phyloP scores from a whole-genome alignment of 1,284 basidiomycete genomes.

The Rhodotorula sp. region DNA sequence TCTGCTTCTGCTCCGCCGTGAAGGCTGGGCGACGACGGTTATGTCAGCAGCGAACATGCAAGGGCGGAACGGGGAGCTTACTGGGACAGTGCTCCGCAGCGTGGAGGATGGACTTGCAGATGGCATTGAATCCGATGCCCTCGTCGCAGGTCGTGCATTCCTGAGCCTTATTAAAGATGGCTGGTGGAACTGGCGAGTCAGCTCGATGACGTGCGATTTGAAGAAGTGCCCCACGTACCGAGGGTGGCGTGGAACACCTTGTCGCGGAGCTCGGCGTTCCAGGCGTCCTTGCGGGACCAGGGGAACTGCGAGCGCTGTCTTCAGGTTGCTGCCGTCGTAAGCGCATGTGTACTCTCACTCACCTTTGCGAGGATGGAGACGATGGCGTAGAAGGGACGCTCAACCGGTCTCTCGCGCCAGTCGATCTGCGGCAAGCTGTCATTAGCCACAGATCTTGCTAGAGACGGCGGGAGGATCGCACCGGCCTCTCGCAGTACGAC shows the following conservation, averaged over 20 bases:
- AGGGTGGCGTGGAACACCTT: constrained; percentile 3
- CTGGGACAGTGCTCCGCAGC: not conserved
- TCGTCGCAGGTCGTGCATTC: not conserved
- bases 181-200: not conserved
- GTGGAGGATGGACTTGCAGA: no score
- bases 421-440: not conserved
- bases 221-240: not conserved
- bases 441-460: not conserved
- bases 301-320: constrained; percentile 9
- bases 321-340: no score
- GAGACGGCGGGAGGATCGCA: not conserved
- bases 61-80: not conserved
- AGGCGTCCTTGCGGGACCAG: constrained; percentile 13
- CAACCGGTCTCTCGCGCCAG: constrained; percentile 20
- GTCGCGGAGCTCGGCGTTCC: constrained; percentile 10
- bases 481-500: not conserved
- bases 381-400: constrained; percentile 22
- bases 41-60: no score
- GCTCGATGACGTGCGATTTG: no score
- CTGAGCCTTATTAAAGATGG: not conserved
- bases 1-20: constrained; percentile 11
- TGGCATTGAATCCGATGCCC: not conserved
- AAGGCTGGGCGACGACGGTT: not conserved
- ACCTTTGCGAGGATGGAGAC: constrained; percentile 26
- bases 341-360: not conserved